These are phyloP conservation scores for Mycena leptocephala DNA, from an alignment of 768 basidiomycete genomes.

Conservation along the genomic window DNA sequence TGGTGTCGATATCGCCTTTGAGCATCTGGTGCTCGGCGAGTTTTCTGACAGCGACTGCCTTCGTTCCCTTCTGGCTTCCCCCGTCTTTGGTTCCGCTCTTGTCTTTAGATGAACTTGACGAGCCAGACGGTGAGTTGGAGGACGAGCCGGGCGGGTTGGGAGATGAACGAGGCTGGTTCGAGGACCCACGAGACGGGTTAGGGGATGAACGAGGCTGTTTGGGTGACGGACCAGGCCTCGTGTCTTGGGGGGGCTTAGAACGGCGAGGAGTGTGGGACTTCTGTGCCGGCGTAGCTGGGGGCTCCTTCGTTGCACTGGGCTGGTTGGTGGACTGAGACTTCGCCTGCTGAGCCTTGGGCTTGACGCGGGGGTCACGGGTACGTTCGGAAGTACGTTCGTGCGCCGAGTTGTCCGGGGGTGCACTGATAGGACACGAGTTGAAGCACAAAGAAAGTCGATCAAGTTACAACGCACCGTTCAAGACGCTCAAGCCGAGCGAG, in stretches of 20 bases:
- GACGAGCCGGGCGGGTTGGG: background rate
- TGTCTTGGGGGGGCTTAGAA: background rate
- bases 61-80: background rate
- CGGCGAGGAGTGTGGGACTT: background rate
- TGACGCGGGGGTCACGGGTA: background rate
- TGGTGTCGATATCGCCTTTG: background rate
- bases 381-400: background rate
- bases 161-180: background rate
- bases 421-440: background rate
- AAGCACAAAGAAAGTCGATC: background rate
- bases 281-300: background rate
- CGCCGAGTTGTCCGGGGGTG: background rate
- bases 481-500: background rate
- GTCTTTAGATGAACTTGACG: background rate
- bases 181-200: background rate
- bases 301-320: background rate
- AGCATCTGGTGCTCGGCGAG: conserved; percentile 22
- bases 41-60: background rate
- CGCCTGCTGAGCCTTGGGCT: background rate
- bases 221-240: background rate
- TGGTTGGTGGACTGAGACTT: background rate
- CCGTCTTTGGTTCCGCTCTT: background rate
- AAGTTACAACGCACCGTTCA: background rate
- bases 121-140: background rate
- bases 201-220: background rate